Evolutionary conservation across 495 filamentous ascomycete genomes (phyloP).

Genomic region (Tuber microsphaerosporum): DNA sequence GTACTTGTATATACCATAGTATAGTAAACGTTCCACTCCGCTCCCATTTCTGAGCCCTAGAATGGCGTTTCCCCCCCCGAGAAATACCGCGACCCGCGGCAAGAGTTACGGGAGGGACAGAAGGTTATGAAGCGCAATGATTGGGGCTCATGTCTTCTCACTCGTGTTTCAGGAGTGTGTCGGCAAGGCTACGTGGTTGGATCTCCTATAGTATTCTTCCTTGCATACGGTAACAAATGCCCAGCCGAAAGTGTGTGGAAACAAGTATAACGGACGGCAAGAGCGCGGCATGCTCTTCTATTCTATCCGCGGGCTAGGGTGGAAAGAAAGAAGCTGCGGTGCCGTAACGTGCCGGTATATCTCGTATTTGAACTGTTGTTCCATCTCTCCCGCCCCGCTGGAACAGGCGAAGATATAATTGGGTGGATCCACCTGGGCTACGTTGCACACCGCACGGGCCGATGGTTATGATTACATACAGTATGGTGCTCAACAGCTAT

Average conservation of each 20-base stretch:
- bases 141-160: conserved; percentile 4
- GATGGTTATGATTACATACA: neutral
- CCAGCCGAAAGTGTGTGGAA: neutral
- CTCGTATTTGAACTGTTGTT: neutral
- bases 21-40: neutral
- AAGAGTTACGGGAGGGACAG: neutral
- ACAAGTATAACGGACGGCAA: neutral
- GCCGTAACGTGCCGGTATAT: neutral
- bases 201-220: neutral
- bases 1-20: neutral
- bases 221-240: neutral
- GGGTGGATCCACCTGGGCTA: neutral
- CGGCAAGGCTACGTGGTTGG: neutral
- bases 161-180: neutral
- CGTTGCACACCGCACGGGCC: neutral
- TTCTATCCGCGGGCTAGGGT: neutral
- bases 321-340: neutral
- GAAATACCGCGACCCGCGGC: neutral
- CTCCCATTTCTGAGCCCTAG: neutral
- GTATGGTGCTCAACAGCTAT: neutral
- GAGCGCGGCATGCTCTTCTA: neutral
- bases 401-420: neutral
- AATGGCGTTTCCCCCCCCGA: too few relatives aligned
- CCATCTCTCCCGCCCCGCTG: neutral
- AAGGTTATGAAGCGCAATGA: neutral